phyloP scores from a whole-genome alignment of 73 alveolate species.

The Paramecium caudatum region DNA sequence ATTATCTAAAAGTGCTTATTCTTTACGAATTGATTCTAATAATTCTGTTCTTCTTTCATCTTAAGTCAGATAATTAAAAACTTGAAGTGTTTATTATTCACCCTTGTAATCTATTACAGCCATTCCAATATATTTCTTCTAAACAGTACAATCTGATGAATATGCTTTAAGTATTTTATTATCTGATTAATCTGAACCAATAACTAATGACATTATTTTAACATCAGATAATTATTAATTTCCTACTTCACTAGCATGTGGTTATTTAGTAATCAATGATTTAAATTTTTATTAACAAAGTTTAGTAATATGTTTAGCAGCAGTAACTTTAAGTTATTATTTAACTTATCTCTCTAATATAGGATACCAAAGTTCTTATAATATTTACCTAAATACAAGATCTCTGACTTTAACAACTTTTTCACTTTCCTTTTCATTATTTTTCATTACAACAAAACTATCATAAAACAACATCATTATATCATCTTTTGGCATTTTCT shows the following conservation, averaged over 20 bases:
- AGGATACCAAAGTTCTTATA: conserved; percentile 46
- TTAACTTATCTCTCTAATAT: conserved; percentile 16
- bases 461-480: background rate
- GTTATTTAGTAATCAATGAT: background rate
- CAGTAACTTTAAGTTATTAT: background rate
- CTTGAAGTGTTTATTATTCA: background rate
- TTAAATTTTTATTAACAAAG: conserved; percentile 44
- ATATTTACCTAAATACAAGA: background rate
- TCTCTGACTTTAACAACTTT: background rate
- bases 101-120: conserved; percentile 49
- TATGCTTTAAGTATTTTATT: background rate
- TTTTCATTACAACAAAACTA: background rate
- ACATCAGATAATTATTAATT: background rate
- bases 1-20: background rate
- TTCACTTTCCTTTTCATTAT: background rate
- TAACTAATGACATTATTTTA: conserved; percentile 44
- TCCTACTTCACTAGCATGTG: background rate
- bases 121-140: conserved; percentile 41
- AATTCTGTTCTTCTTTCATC: conserved; percentile 45
- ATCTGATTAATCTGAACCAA: background rate
- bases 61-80: conserved; percentile 33
- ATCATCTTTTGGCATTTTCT: conserved; percentile 28
- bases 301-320: background rate
- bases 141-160: conserved; percentile 29
- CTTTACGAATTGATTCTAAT: conserved; percentile 8